Evolutionary conservation across 192 early-diverging fungal genomes (phyloP), one percentile per base, ranked within the genome.

Genomic region (Phlyctochytrium arcticum): DNA sequence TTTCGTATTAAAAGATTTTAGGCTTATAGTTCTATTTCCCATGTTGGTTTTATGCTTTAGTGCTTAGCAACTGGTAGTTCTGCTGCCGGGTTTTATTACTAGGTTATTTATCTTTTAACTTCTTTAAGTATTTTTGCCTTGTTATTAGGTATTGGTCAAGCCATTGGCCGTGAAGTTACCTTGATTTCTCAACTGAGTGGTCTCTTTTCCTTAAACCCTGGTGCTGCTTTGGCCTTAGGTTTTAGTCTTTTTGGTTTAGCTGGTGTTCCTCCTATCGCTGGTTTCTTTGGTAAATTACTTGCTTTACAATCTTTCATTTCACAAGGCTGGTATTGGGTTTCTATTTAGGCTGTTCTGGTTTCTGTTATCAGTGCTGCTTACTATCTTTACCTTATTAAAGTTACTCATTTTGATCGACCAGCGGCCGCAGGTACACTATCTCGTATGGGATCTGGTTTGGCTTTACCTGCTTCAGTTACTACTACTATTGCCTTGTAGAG

Each of bases 51-150:
- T 64, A 72, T 79, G 35, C 39, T 83, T 51, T 59, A 80, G 69
- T 34, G 27, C 27, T 69, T 79, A 76, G 48, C 59, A 47, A 62
- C 42, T 60, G 67, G 60, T 72, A 62, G 60, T 57, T 44, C 65
- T 76, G 65, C 82, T 70, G 73, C 58, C 80, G 81, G n/a, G 23
- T 30, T 54, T 54, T 54, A 54, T 62, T 82, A 82, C 76, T 73
- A 75, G 61, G 74, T 78, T 77, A 76, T 86, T 77, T 83, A 86
- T 80, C 65, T 68, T 69, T 72, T 85, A 67, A 81, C 74, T 77
- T 75, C 58, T 70, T 74, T 84, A 71, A 83, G 73, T 76, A 79
- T 75, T 61, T 82, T 85, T 72, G 69, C 67, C 56, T 81, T 85
- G 60, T 55, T 85, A 82, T 75, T 83, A 70, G 69, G 70, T 75